These are phyloP conservation scores for Rhododendron kiyosumense DNA, from an alignment of 148 eudicot species.

Conservation along the genomic window DNA sequence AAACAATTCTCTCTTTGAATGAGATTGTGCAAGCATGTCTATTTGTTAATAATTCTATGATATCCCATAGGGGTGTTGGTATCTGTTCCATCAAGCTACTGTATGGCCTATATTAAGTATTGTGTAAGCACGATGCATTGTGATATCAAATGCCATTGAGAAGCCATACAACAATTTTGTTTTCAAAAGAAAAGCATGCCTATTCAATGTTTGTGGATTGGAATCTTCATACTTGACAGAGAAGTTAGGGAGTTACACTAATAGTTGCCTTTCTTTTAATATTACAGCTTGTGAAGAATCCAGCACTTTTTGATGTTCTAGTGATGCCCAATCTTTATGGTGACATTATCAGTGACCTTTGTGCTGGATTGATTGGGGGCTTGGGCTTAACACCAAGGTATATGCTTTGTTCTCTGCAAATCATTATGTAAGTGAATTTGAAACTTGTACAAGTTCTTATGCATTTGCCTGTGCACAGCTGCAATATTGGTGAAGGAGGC, in stretches of 20 bases:
- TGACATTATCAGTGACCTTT: constrained; percentile 94
- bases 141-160: background rate
- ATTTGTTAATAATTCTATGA: background rate
- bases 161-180: background rate
- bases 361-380: constrained; percentile 98
- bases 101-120: background rate
- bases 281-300: constrained; percentile 94
- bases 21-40: background rate
- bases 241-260: background rate
- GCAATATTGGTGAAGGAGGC: constrained; percentile 97
- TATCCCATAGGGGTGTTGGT: background rate
- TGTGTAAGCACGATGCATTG: background rate
- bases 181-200: background rate
- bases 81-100: background rate
- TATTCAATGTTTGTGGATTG: background rate
- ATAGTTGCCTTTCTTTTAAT: constrained; percentile 9
- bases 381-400: constrained; percentile 97
- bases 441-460: background rate
- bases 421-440: background rate
- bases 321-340: constrained; percentile 99
- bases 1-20: background rate
- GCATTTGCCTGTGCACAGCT: constrained; percentile 27
- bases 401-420: background rate
- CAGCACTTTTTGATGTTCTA: constrained; percentile 85
- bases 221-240: background rate